Conservation (phyloP, 345 rosid species). For the Euphorbia peplus region DNA sequence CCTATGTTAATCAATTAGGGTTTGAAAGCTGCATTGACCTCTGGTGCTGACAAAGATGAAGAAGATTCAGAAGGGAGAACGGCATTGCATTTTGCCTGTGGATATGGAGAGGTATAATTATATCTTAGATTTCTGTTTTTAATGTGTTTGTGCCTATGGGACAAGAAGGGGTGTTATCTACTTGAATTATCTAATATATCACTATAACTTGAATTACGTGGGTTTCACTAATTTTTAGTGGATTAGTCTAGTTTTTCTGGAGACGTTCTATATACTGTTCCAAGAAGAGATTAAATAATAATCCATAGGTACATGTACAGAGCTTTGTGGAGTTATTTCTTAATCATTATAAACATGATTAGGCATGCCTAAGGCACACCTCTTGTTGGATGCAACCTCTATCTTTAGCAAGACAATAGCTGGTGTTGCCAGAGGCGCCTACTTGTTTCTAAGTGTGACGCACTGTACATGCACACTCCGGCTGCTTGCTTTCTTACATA, state of each 20-base stretch:
- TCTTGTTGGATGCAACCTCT: background rate
- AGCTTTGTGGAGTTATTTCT: background rate
- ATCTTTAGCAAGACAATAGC: background rate
- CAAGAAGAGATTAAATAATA: constrained; percentile 2
- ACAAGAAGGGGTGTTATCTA: background rate
- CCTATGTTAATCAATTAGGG: constrained; percentile 49
- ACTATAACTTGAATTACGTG: background rate
- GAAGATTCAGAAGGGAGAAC: constrained; percentile 99
- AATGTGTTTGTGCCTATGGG: background rate
- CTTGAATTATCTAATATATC: background rate
- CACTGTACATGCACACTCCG: background rate
- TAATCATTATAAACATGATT: too few species aligned
- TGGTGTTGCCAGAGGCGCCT: background rate
- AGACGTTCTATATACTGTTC: background rate
- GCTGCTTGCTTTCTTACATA: background rate
- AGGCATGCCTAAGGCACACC: background rate
- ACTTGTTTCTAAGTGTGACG: background rate
- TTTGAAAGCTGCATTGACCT: constrained; percentile 64
- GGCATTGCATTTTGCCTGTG: constrained; percentile 97
- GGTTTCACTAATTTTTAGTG: background rate
- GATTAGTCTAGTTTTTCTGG: background rate
- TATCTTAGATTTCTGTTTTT: background rate
- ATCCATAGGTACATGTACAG: background rate
- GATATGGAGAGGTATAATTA: constrained; percentile 90
- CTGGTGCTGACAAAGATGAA: constrained; percentile 95